phyloP scores from a whole-genome alignment of 441 rosid genomes.

The Viola pubescens region DNA sequence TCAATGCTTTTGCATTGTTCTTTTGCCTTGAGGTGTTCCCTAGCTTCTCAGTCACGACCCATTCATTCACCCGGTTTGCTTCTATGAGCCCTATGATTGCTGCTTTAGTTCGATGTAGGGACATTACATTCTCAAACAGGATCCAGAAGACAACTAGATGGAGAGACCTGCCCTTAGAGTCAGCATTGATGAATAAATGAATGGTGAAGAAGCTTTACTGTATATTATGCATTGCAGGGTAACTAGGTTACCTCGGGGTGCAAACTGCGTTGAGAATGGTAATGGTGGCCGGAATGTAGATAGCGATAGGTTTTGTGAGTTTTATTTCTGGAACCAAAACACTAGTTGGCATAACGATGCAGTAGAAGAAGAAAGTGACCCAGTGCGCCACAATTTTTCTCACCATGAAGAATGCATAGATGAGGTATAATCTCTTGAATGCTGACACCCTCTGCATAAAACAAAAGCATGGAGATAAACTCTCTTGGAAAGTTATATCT shows the following conservation, averaged over 20 bases:
- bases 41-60: conserved; percentile 46
- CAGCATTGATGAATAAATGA: not conserved
- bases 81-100: conserved; percentile 40
- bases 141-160: conserved; percentile 46
- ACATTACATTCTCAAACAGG: conserved; percentile 47
- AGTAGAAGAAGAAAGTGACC: conserved; percentile 30
- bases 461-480: not conserved
- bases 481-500: not conserved
- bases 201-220: not conserved
- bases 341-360: conserved; percentile 22
- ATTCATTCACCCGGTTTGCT: conserved; percentile 43
- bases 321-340: conserved; percentile 22
- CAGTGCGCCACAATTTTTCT: conserved; percentile 23
- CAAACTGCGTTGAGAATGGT: conserved; percentile 23
- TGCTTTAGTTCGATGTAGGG: conserved; percentile 42
- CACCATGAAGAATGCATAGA: conserved; percentile 23
- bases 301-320: conserved; percentile 19
- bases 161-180: conserved; percentile 25
- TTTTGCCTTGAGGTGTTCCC: conserved; percentile 34
- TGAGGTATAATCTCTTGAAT: conserved; percentile 25
- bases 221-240: not conserved
- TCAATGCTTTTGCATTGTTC: conserved; percentile 10
- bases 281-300: conserved; percentile 24
- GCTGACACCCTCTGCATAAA: conserved; percentile 23
- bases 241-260: conserved; percentile 17